These are phyloP conservation scores for Trypanosoma theileri DNA, from an alignment of 208 protist species.

Conservation along the genomic window DNA sequence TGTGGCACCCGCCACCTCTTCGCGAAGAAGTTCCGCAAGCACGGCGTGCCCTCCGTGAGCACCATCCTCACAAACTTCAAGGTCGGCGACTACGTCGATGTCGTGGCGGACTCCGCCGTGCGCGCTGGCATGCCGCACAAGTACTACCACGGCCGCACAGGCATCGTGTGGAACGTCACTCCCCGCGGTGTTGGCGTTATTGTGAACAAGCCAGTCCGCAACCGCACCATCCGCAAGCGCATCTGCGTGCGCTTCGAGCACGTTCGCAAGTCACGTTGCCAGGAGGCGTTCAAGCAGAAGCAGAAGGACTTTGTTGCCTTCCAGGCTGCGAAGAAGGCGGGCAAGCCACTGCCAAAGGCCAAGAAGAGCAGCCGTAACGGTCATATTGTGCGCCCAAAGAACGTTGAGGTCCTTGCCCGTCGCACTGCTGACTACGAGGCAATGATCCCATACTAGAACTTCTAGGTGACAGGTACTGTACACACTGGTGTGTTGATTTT, in stretches of 20 bases:
- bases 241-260: conserved; percentile 99
- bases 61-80: conserved; percentile 98
- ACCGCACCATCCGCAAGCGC: conserved; percentile 98
- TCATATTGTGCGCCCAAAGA: conserved; percentile 68
- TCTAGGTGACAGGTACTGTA: neutral
- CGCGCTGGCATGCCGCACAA: conserved; percentile 99
- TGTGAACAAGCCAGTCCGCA: conserved; percentile 98
- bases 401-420: conserved; percentile 80
- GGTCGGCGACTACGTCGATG: conserved; percentile 99
- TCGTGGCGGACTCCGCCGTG: conserved; percentile 97
- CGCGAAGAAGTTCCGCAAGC: conserved; percentile 96
- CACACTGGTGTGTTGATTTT: neutral
- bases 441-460: conserved; percentile 58
- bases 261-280: conserved; percentile 93
- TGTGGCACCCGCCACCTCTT: conserved; percentile 98
- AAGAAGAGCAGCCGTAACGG: conserved; percentile 79
- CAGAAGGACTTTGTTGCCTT: conserved; percentile 73
- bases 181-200: conserved; percentile 98
- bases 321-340: conserved; percentile 78
- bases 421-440: conserved; percentile 82
- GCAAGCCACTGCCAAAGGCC: conserved; percentile 64
- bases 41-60: conserved; percentile 91
- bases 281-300: conserved; percentile 89
- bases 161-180: conserved; percentile 99
- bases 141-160: conserved; percentile 99